Evolutionary conservation across 2,329 filamentous ascomycete species (phyloP), one percentile per base, ranked within the genome.

Genomic region (Alternaria dauci): DNA sequence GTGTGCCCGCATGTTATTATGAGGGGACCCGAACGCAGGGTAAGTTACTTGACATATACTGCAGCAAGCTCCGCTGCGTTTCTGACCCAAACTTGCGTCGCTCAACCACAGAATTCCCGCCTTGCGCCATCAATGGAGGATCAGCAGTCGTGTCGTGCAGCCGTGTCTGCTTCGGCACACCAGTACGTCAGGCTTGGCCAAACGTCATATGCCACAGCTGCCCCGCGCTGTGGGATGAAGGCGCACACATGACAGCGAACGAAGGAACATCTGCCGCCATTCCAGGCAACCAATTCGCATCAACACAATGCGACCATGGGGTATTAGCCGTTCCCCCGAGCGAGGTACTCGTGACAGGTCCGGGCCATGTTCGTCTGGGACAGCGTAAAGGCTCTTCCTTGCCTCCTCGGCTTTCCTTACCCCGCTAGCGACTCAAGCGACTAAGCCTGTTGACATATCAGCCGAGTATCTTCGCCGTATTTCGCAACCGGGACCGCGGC

Each of bases 331-430:
- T 52, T 52, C 46, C 52, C 34, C 46, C 63, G 50, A 53, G 43
- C 36, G 43, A 64, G 55, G 61, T 66, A 62, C 61, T 65, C 52
- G 55, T 65, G 62, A 52, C 59, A 62, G 65, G 16, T 41, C 50
- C 42, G 43, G 54, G 41, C 53, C 36, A 41, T 51, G 63, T 48
- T 20, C 48, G 47, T 52, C 51, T 46, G 59, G 30, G 54, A 59
- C 55, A 59, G 52, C 48, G 59, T 61, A 56, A 65, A 65, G 58
- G 60, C 41, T 56, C 55, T 55, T 64, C 47, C 47, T 46, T 59
- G 50, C 56, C 58, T 56, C 71, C 67, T 74, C 72, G 73, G 73
- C 66, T 67, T 56, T 59, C 58, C 60, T 69, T 75, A 72, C 71
- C 74, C 74, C 73, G 73, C 73, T 57, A 65, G 58, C 65, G 59